Base-by-base conservation (phyloP, 2,329 filamentous ascomycete genomes). In the Aspergillus pseudonomiae region DNA sequence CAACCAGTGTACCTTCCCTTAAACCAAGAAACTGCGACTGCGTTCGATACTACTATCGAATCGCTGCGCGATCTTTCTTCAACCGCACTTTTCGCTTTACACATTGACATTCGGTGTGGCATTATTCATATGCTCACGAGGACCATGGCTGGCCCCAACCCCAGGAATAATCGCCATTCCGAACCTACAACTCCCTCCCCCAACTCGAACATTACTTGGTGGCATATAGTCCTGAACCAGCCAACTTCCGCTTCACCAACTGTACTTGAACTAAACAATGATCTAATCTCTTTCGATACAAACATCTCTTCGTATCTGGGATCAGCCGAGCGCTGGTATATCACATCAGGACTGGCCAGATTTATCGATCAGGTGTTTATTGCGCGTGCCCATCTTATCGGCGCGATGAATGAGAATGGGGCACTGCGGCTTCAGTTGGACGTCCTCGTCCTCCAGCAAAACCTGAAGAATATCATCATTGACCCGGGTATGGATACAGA, bases 391-490 rank as follows among this genome's bases (percentile, higher is more conserved):
- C 81, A 84, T 21, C 86, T 87, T 73, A 91, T 94, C 52, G 88
- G 89, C 57, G 89, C 90, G 9, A 94, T 99, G 89, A 97, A 99
- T 76, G 82, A 80, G 43, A 87, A 91, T 70, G 95, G 95, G 48
- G 92, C 90, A 64, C 88, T 89, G n/a, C 87, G 93, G 43, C 93
- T 99, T 87, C 90, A 93, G 76, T 87, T 98, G 72, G 97, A 99
- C 76, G 93, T 97, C 56, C 85, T 97, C 28, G 95, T 99, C 46
- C 83, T 99, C 58, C 94, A 98, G 79, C 95, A 99, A 76, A 97
- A 97, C 72, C 87, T 99, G 61, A 97, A 97, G 81, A 96, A 96
- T 69, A 89, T 99, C 59, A 93, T 81, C 55, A 70, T 79, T n/a
- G 72, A 74, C 36, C 71, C 75, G 19, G 64, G 61, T 19, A 57